Conservation (phyloP, 495 filamentous ascomycete species). For the Aspergillus coremiiformis region DNA sequence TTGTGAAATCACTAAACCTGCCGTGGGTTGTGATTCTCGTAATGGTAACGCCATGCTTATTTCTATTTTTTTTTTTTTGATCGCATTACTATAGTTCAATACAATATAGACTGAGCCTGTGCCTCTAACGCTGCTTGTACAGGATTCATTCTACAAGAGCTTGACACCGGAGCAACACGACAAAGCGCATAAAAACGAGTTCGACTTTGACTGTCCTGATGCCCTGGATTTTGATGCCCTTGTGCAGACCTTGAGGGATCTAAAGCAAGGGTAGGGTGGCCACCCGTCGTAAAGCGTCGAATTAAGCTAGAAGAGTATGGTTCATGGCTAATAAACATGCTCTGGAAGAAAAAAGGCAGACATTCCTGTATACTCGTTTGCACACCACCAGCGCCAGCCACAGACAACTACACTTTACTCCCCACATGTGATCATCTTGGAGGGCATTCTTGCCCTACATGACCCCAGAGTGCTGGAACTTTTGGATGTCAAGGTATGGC, state of each 20-base stretch:
- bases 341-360: constrained; percentile 76
- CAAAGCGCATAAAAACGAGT: constrained; percentile 79
- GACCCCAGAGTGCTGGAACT: constrained; percentile 79
- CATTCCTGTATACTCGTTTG: constrained; percentile 92
- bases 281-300: background rate
- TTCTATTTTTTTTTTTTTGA: too few relatives aligned
- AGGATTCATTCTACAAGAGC: constrained; percentile 97
- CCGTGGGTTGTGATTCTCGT: constrained; percentile 97
- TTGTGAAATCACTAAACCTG: constrained; percentile 80
- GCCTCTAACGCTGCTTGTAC: constrained; percentile 19
- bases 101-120: background rate
- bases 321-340: constrained; percentile 1
- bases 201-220: constrained; percentile 90
- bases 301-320: background rate
- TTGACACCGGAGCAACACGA: constrained; percentile 64
- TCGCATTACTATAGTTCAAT: background rate
- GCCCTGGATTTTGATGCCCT: constrained; percentile 93
- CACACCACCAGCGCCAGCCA: constrained; percentile 72
- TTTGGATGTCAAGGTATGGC: constrained; percentile 75
- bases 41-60: constrained; percentile 56
- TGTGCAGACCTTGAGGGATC: constrained; percentile 68
- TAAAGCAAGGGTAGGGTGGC: constrained; percentile 79
- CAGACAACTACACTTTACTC: constrained; percentile 87
- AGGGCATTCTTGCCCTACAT: constrained; percentile 92
- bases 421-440: constrained; percentile 88